A percentile compares a stretch with the other conserved stretches of the same genome.
Conservation (phyloP, 768 basidiomycete genomes). For the Mycena alexandri region DNA sequence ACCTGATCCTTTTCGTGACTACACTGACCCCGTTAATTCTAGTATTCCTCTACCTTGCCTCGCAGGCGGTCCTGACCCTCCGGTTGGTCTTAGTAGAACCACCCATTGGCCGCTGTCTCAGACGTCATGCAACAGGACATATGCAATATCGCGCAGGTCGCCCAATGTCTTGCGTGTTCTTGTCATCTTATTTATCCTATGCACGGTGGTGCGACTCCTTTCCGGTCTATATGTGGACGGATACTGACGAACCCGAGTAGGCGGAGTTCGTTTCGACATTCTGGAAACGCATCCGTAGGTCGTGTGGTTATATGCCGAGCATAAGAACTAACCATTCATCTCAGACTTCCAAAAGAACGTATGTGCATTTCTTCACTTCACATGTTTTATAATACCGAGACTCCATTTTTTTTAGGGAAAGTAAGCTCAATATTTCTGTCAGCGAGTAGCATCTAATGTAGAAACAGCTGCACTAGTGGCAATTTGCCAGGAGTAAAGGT, state of each 20-base stretch:
- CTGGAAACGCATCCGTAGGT: conserved; percentile 26
- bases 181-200: conserved; percentile 1
- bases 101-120: too few species aligned
- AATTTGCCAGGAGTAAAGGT: too few species aligned
- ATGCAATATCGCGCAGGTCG: conserved; percentile 31
- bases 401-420: too few species aligned
- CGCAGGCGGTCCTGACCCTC: conserved; percentile 27
- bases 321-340: neutral
- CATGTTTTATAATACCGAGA: too few species aligned
- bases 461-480: too few species aligned
- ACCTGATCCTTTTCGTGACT: neutral
- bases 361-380: neutral
- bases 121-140: conserved; percentile 12
- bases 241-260: neutral
- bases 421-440: too few species aligned
- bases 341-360: neutral
- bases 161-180: conserved; percentile 10
- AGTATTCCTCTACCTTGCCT: conserved; percentile 28
- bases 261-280: conserved; percentile 8
- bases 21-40: too few species aligned
- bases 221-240: too few species aligned
- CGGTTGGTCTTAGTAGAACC: neutral
- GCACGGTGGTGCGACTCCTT: conserved; percentile 1
- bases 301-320: neutral
- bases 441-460: too few species aligned